Evolutionary conservation across 2,329 filamentous ascomycete genomes (phyloP).

Genomic region (Coniochaeta ligniaria): DNA sequence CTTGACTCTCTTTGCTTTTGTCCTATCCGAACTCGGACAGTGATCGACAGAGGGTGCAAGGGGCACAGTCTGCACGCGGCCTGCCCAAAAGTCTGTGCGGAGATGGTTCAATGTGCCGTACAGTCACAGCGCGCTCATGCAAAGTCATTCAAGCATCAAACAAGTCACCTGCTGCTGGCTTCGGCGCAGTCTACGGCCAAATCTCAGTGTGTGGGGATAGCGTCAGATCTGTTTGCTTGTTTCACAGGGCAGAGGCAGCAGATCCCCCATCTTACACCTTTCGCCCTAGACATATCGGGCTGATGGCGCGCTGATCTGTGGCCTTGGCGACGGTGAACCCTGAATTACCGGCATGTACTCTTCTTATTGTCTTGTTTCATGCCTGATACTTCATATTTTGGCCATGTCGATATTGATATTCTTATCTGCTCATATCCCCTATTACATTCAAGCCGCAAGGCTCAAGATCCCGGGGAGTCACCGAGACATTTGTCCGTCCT

Average conservation of each 20-base stretch:
- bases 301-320: neutral
- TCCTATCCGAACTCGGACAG: neutral
- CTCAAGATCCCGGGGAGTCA: neutral
- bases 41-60: neutral
- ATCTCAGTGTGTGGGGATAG: neutral
- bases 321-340: neutral
- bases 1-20: neutral
- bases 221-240: neutral
- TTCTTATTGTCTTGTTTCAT: neutral
- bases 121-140: neutral
- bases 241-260: slow-evolving; percentile 3
- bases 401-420: neutral
- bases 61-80: neutral
- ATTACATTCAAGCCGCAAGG: neutral
- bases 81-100: neutral
- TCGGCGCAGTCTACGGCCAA: neutral
- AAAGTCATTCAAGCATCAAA: neutral
- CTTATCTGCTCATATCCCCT: neutral
- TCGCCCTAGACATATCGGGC: neutral
- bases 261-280: slow-evolving; percentile 1
- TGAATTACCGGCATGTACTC: neutral
- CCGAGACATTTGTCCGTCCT: neutral
- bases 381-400: neutral
- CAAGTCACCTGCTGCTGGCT: neutral
- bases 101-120: neutral